phyloP scores from a whole-genome alignment of 2,329 filamentous ascomycete genomes.

The Penicillium janthinellum region DNA sequence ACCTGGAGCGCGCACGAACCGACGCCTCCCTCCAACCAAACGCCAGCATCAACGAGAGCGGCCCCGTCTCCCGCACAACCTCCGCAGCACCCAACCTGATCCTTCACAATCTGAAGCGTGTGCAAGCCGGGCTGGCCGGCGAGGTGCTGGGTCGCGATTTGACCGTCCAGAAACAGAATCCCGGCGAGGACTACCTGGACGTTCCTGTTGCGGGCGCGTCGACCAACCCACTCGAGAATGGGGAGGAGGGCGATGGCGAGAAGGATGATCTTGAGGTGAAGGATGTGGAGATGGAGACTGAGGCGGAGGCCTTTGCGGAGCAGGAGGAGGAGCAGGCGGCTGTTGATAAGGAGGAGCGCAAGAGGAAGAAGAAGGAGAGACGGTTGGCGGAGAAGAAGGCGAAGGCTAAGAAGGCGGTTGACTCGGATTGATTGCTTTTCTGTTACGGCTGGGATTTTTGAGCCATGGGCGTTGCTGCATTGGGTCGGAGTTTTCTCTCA shows the following conservation, averaged over 20 bases:
- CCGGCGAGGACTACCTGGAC: constrained; percentile 41
- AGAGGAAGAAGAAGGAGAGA: constrained; percentile 58
- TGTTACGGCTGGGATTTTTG: constrained; percentile 16
- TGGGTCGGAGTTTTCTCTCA: constrained; percentile 26
- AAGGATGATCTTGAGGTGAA: constrained; percentile 46
- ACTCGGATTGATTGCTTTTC: constrained; percentile 23
- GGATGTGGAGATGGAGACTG: constrained; percentile 43
- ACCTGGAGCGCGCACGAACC: constrained; percentile 45
- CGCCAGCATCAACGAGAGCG: constrained; percentile 47
- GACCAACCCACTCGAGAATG: constrained; percentile 40
- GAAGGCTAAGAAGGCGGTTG: constrained; percentile 36
- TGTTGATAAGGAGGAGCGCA: constrained; percentile 56
- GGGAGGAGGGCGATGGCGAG: constrained; percentile 42
- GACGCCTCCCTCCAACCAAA: constrained; percentile 49
- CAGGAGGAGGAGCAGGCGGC: constrained; percentile 45
- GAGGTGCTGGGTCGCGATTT: constrained; percentile 47
- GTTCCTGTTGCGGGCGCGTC: constrained; percentile 36
- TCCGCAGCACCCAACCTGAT: constrained; percentile 45
- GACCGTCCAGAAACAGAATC: constrained; percentile 39
- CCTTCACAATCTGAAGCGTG: constrained; percentile 49
- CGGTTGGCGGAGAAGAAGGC: constrained; percentile 48
- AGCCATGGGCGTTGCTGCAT: constrained; percentile 30
- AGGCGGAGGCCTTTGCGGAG: constrained; percentile 40
- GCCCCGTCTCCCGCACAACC: constrained; percentile 46
- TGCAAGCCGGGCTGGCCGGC: constrained; percentile 47